These are phyloP conservation scores for Testicularia cyperi DNA, from an alignment of 1,284 basidiomycete genomes.

Conservation along the genomic window DNA sequence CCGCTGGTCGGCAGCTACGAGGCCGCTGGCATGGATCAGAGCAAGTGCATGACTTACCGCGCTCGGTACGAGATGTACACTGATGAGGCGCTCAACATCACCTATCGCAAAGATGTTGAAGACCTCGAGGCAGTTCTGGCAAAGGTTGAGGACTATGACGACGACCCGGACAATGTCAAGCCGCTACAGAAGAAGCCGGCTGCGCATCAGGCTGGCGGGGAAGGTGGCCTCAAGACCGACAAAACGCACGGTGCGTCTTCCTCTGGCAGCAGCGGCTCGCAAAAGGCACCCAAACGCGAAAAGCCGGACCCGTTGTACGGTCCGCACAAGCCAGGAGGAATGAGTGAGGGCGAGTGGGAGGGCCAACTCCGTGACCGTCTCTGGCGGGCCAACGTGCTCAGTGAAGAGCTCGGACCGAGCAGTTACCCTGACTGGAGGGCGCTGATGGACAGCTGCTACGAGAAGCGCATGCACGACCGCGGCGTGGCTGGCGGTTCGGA, in stretches of 20 bases:
- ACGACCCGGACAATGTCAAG: slow-evolving; percentile 56
- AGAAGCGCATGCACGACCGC: slow-evolving; percentile 51
- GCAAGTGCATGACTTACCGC: slow-evolving; percentile 57
- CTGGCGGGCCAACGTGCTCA: slow-evolving; percentile 50
- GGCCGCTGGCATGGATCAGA: slow-evolving; percentile 50
- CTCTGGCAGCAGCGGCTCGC: too few relatives aligned
- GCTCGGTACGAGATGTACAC: slow-evolving; percentile 58
- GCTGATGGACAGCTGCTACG: slow-evolving; percentile 57
- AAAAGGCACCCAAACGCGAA: slow-evolving; percentile 20
- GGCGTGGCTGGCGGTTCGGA: slow-evolving; percentile 53
- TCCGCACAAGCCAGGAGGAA: slow-evolving; percentile 41
- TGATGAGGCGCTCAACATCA: slow-evolving; percentile 58
- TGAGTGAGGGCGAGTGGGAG: slow-evolving; percentile 54
- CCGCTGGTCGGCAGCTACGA: slow-evolving; percentile 57
- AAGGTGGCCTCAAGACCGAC: too few relatives aligned
- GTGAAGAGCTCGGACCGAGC: slow-evolving; percentile 48
- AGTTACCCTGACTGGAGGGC: slow-evolving; percentile 58
- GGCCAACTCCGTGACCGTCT: slow-evolving; percentile 46
- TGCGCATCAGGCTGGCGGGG: background rate
- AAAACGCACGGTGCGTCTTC: background rate
- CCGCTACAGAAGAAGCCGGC: slow-evolving; percentile 28
- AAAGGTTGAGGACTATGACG: slow-evolving; percentile 52
- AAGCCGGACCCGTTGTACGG: slow-evolving; percentile 54
- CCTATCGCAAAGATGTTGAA: slow-evolving; percentile 51
- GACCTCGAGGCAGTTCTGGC: slow-evolving; percentile 38